phyloP scores from a whole-genome alignment of 257 asterid species.

The Misopates orontium region DNA sequence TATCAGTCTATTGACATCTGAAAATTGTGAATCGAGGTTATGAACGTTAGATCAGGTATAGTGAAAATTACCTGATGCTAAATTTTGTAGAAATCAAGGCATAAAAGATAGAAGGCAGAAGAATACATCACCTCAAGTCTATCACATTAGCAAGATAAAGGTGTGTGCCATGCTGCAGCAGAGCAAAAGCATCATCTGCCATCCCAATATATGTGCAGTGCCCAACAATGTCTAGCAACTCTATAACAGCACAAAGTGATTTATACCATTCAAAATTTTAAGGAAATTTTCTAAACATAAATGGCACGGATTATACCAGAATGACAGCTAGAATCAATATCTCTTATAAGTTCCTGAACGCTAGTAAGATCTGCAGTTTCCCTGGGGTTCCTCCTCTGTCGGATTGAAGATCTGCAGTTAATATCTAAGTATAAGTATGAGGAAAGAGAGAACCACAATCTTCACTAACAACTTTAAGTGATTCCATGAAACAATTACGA shows the following conservation, averaged over 20 bases:
- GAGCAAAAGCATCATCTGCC: slow-evolving; percentile 87
- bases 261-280: slow-evolving; percentile 23
- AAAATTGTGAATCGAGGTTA: not conserved
- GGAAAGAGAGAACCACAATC: slow-evolving; percentile 25
- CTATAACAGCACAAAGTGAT: slow-evolving; percentile 36
- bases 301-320: slow-evolving; percentile 49
- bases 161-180: slow-evolving; percentile 83
- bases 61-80: not conserved
- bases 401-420: slow-evolving; percentile 68
- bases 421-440: slow-evolving; percentile 22
- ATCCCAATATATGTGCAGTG: slow-evolving; percentile 89
- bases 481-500: slow-evolving; percentile 8
- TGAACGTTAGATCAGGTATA: slow-evolving; percentile 15
- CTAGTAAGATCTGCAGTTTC: slow-evolving; percentile 94
- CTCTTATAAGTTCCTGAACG: slow-evolving; percentile 77
- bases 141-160: slow-evolving; percentile 92
- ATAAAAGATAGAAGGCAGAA: slow-evolving; percentile 7
- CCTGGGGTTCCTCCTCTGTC: slow-evolving; percentile 84
- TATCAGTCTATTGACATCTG: slow-evolving; percentile 1
- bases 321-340: slow-evolving; percentile 69
- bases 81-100: not conserved
- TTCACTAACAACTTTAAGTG: slow-evolving; percentile 10
- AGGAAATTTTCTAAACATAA: slow-evolving; percentile 16
- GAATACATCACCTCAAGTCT: slow-evolving; percentile 67
- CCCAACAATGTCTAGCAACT: slow-evolving; percentile 77